Conservation (phyloP, 352 stramenopile genomes). For the Phytophthora melonis region DNA sequence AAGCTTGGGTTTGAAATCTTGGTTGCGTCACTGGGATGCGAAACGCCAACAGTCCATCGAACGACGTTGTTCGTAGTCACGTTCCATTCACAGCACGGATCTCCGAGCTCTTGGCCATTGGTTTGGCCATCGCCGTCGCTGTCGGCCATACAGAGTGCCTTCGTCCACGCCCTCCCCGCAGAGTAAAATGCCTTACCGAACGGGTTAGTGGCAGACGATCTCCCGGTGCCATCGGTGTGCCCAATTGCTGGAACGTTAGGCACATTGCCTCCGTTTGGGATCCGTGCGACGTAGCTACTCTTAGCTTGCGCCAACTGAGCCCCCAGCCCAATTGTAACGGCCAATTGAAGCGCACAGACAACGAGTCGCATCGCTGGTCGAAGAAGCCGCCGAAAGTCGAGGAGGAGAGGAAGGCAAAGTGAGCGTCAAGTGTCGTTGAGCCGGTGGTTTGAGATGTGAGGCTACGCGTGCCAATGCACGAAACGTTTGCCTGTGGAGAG, state of each 20-base stretch:
- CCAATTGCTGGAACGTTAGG: constrained; percentile 36
- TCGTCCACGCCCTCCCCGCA: constrained; percentile 24
- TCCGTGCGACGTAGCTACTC: not conserved
- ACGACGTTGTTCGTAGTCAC: not conserved
- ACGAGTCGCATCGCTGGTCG: not conserved
- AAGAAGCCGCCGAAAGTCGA: no score
- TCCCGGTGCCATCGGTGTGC: constrained; percentile 33
- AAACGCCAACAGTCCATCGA: not conserved
- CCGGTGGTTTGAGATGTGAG: no score
- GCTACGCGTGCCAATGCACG: no score
- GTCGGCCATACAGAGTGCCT: not conserved
- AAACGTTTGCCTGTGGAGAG: no score
- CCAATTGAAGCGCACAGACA: not conserved
- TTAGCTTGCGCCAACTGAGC: not conserved
- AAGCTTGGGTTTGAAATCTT: not conserved
- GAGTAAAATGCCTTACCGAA: not conserved
- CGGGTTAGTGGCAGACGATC: not conserved
- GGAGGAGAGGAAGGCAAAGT: no score
- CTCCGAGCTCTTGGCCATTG: constrained; percentile 76
- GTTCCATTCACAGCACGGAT: not conserved
- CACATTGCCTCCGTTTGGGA: constrained; percentile 54
- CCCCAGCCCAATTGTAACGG: not conserved
- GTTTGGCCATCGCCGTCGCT: constrained; percentile 51
- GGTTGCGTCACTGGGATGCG: not conserved
- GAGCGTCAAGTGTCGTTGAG: no score